A percentile compares a stretch with the other conserved stretches of the same genome.
phyloP scores from a whole-genome alignment of 2,329 filamentous ascomycete species.

The Neurospora sp. region DNA sequence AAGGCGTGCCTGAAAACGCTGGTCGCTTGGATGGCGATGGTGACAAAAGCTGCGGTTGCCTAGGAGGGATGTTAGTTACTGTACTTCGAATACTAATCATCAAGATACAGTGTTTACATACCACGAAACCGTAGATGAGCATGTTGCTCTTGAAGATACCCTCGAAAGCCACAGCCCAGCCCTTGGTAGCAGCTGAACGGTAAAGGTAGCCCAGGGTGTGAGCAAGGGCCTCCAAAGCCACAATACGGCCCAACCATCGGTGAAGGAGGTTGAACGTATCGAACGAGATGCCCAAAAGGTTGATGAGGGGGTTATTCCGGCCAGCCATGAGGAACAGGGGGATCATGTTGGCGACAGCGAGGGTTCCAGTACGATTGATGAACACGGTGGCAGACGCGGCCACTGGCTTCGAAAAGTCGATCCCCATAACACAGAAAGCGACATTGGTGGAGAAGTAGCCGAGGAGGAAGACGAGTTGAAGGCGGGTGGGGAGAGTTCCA shows the following conservation, averaged over 20 bases:
- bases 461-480: constrained; percentile 60
- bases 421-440: constrained; percentile 61
- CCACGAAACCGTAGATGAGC: constrained; percentile 54
- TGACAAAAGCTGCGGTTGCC: constrained; percentile 50
- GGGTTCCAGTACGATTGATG: constrained; percentile 58
- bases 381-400: constrained; percentile 37
- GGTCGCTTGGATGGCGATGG: constrained; percentile 57
- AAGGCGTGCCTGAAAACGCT: constrained; percentile 66
- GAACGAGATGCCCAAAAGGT: constrained; percentile 62
- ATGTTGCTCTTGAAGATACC: constrained; percentile 30
- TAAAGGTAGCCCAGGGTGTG: constrained; percentile 54
- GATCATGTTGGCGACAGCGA: constrained; percentile 67
- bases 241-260: constrained; percentile 70
- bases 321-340: constrained; percentile 66
- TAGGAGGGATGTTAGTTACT: constrained; percentile 20
- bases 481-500: constrained; percentile 67
- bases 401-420: constrained; percentile 45
- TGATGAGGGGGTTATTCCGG: constrained; percentile 70
- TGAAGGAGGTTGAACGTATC: constrained; percentile 77
- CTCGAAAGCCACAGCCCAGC: constrained; percentile 37
- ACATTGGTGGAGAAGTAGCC: constrained; percentile 64
- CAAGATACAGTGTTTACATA: constrained; percentile 27
- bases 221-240: constrained; percentile 56
- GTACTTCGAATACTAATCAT: not conserved
- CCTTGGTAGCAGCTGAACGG: constrained; percentile 28